Evolutionary conservation across 2,329 filamentous ascomycete species (phyloP).

Genomic region (Fusarium redolens): DNA sequence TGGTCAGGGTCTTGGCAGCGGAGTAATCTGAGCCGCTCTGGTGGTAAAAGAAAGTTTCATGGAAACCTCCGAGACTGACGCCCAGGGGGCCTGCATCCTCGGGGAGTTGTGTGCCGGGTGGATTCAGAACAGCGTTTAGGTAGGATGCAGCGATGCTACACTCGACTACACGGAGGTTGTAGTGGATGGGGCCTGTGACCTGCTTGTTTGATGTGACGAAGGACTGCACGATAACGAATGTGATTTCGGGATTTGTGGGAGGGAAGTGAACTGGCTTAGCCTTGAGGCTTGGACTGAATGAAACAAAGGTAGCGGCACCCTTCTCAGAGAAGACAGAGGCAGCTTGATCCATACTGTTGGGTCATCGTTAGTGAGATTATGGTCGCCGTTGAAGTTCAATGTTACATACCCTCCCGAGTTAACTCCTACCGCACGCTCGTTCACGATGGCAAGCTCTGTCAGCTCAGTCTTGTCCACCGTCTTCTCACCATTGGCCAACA

Average conservation of each 20-base stretch:
- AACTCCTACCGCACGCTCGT: conserved; percentile 92
- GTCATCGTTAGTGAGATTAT: conserved; percentile 25
- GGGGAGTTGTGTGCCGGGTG: conserved; percentile 70
- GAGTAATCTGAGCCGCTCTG: conserved; percentile 53
- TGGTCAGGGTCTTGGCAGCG: conserved; percentile 56
- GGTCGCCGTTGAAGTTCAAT: neutral
- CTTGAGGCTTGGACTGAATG: conserved; percentile 82
- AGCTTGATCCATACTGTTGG: conserved; percentile 89
- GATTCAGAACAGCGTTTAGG: conserved; percentile 69
- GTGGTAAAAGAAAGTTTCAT: conserved; percentile 79
- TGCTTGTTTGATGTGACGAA: conserved; percentile 96
- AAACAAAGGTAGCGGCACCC: conserved; percentile 89
- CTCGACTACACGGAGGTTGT: conserved; percentile 96
- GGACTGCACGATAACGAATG: conserved; percentile 93
- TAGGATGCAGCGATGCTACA: conserved; percentile 86
- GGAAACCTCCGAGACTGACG: conserved; percentile 86
- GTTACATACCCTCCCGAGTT: conserved; percentile 86
- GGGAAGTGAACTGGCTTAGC: conserved; percentile 86
- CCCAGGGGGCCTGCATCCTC: conserved; percentile 85
- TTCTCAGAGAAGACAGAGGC: conserved; percentile 93
- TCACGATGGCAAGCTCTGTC: conserved; percentile 92
- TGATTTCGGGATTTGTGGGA: conserved; percentile 81
- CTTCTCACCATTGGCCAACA: conserved; percentile 84
- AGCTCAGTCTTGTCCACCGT: conserved; percentile 90
- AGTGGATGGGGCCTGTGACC: conserved; percentile 91